Base-by-base conservation (phyloP, 202 grass and related monocot genomes). In the Bolboschoenoplectus hybrid region DNA sequence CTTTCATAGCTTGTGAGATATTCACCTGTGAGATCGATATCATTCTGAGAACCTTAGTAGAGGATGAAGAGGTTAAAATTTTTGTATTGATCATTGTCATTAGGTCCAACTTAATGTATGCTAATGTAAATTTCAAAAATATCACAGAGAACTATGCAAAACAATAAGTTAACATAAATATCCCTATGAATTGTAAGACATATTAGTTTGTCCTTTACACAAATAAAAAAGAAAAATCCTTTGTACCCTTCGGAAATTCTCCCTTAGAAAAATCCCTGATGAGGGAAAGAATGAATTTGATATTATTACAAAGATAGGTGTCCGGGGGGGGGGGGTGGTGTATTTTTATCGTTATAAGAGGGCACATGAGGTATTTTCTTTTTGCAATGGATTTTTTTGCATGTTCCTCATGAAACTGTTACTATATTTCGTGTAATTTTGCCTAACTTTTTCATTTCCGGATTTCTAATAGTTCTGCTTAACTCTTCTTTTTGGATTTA, bases 1-100 rank as follows among this genome's bases (percentile, higher is more conserved):
- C 97, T 73, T 99, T 99, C 91, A 99, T 99, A 88, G 97, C 97
- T 67, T 97, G 93, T 87, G 97, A 99, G 87, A 99, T 99, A 85
- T 99, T 99, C 86, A 99, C 93, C 45, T 99, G 93, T 34, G 97
- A 99, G 85, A 93, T 99, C 63, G 97, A 99, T 92, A 94, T 94
- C 88, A 92, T 99, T 86, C 66, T 99, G 91, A 99, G 97, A 86
- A 92, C 97, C 53, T 90, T 99, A 89, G 92, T 94, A 82, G 97
- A 99, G 82, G 93, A 99, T 86, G 93, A 89, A 88, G 86, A 99
- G 93, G 97, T 99, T 69, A 55, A 78, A 39, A 41, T 63, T 63
- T 82, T 89, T 78, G 82, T 81, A 14, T 56, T n/a, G 55, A 69
- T 78, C 82, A 71, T 72, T 69, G 1, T 43, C 52, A 53, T 14